phyloP scores from a whole-genome alignment of 2,329 filamentous ascomycete species.

The Fusarium bactridioides region DNA sequence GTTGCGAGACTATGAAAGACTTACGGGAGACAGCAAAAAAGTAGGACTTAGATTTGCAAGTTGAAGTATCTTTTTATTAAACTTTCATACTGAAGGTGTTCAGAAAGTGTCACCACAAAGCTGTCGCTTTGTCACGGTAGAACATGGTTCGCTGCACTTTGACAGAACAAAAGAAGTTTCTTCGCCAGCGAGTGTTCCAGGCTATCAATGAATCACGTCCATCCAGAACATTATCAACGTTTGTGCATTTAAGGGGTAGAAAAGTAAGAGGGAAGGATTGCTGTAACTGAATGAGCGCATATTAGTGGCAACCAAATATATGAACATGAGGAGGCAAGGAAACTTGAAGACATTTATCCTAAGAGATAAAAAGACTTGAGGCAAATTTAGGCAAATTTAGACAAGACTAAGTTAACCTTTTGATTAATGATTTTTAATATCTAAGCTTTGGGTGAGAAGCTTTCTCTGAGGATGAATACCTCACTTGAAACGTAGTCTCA shows the following conservation, averaged over 20 bases:
- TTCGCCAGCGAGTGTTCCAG: neutral
- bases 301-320: neutral
- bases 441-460: neutral
- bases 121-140: neutral
- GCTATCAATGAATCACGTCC: constrained; percentile 23
- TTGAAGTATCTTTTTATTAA: neutral
- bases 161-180: neutral
- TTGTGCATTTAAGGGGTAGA: neutral
- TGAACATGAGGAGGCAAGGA: neutral
- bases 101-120: neutral
- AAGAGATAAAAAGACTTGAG: neutral
- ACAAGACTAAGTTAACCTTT: neutral
- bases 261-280: neutral
- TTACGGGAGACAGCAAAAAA: neutral
- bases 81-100: neutral
- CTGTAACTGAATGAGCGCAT: neutral
- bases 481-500: neutral
- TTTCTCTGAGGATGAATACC: neutral
- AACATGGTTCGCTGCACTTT: neutral
- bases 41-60: neutral
- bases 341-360: neutral
- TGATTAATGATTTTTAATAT: neutral
- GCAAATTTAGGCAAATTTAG: neutral
- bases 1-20: neutral
- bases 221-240: constrained; percentile 46